Evolutionary conservation across 2,329 filamentous ascomycete genomes (phyloP), one percentile per base, ranked within the genome.

Genomic region (Aciculosporium take): DNA sequence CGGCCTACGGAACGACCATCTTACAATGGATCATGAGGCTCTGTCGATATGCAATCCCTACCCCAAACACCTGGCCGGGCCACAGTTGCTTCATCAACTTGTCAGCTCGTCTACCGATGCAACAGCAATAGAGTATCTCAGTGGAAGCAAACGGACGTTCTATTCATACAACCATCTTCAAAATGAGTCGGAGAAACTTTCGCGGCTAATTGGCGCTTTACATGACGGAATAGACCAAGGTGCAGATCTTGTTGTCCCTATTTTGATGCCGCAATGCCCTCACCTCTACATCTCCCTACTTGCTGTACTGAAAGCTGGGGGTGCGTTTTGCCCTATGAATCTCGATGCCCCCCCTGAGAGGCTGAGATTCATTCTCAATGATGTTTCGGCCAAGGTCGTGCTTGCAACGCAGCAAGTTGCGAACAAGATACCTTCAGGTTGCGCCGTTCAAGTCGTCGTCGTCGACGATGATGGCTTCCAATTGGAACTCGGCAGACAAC

Each of bases 241-340:
- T 10, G 20, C 48, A 20, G 63, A 66, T 37, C 57, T 69, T 13
- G 60, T 94, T 28, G 69, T 94, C 29, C 87, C 88, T 0, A 64
- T 94, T 2, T 69, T 94, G 17, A 61, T 93, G 13, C 79, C 81
- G 2, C 88, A 94, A 60, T 82, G 75, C 12, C 76, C 80, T 8
- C 71, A 79, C 36, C 68, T 95, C 20, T 94, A 94, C 58, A 69
- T 91, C 43, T 70, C 84, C 1, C 72, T 84, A 46, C 59, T 94
- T 34, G 86, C 81, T 3, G 74, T 89, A 40, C 66, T 94, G 36
- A 87, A 88, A 57, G 78, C 79, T 10, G 88, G 88, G 6, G 84
- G 74, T 28, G 85, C 85, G 0, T 94, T 94, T 52, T 94, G 87
- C 49, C 87, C 88, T 0, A 64, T 95, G 42, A 81, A 81, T 46